A percentile compares a stretch with the other conserved stretches of the same genome.
These are phyloP conservation scores for Aspergillus chevalieri DNA, from an alignment of 2,329 filamentous ascomycete species.

Conservation along the genomic window DNA sequence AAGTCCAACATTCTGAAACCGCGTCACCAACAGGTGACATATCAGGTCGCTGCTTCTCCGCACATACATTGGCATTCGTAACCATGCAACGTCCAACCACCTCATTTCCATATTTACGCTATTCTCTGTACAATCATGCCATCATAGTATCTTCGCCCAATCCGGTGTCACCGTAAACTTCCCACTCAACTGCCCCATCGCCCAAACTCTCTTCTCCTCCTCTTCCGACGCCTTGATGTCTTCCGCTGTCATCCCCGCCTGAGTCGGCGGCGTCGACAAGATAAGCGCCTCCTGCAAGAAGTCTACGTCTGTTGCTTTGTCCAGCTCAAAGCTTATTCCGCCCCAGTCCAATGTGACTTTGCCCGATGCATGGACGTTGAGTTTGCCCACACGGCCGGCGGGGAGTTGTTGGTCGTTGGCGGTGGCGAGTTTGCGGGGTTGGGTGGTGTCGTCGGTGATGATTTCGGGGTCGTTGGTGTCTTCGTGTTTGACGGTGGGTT, in stretches of 20 bases:
- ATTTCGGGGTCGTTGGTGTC: constrained; percentile 6
- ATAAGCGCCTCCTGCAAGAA: constrained; percentile 58
- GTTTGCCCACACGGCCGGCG: constrained; percentile 53
- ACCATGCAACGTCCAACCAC: background rate
- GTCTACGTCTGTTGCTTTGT: constrained; percentile 49
- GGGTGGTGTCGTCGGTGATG: background rate
- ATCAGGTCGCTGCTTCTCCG: too few relatives aligned
- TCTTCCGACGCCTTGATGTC: constrained; percentile 21
- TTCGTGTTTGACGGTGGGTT: constrained; percentile 4
- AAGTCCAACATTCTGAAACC: too few relatives aligned
- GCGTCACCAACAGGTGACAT: too few relatives aligned
- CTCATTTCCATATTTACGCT: background rate
- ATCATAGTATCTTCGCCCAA: constrained; percentile 48
- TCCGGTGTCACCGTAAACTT: constrained; percentile 60
- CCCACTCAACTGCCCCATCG: constrained; percentile 57
- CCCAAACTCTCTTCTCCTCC: constrained; percentile 40
- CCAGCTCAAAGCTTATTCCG: constrained; percentile 53
- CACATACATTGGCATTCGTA: background rate
- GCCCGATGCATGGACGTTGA: constrained; percentile 57
- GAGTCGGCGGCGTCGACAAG: constrained; percentile 21
- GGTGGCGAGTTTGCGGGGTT: constrained; percentile 29
- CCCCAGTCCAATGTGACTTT: constrained; percentile 59
- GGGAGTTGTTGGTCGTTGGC: constrained; percentile 41
- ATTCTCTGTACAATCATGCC: background rate
- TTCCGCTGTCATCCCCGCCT: constrained; percentile 17